These are phyloP conservation scores for Hypholoma fasciculare DNA, from an alignment of 768 basidiomycete genomes.

Conservation along the genomic window DNA sequence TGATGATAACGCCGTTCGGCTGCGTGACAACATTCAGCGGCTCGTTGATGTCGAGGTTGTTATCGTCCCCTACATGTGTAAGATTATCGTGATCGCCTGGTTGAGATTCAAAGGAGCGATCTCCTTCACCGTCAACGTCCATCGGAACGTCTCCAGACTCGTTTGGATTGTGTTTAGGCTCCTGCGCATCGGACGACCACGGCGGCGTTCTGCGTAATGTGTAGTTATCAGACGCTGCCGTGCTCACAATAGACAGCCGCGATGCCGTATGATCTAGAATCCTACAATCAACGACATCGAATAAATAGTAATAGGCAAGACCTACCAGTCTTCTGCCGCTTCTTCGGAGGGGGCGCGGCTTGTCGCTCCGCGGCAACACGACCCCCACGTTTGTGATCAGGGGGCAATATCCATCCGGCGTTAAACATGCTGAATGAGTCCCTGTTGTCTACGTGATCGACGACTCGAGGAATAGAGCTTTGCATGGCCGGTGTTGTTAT, in stretches of 20 bases:
- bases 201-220: conserved; percentile 25
- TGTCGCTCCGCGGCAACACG: conserved; percentile 44
- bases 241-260: conserved; percentile 46
- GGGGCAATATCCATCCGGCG: conserved; percentile 83
- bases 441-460: conserved; percentile 70
- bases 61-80: conserved; percentile 5
- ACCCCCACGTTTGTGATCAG: conserved; percentile 67
- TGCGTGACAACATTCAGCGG: conserved; percentile 24
- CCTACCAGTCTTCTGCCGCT: conserved; percentile 49
- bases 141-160: conserved; percentile 16
- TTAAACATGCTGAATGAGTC: conserved; percentile 83
- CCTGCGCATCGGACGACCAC: conserved; percentile 20
- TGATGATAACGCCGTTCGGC: conserved; percentile 41
- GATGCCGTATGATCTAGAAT: conserved; percentile 38
- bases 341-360: conserved; percentile 53
- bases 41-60: conserved; percentile 10
- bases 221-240: conserved; percentile 46
- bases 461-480: conserved; percentile 51
- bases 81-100: background rate
- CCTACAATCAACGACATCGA: background rate
- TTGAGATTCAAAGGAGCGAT: background rate
- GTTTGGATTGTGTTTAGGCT: conserved; percentile 13
- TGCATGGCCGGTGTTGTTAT: conserved; percentile 17
- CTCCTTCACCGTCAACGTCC: conserved; percentile 19
- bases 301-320: conserved; percentile 4